A percentile compares a stretch with the other conserved stretches of the same genome.
phyloP scores from a whole-genome alignment of 1,284 basidiomycete species.

The Lentinula novae-zelandiae region DNA sequence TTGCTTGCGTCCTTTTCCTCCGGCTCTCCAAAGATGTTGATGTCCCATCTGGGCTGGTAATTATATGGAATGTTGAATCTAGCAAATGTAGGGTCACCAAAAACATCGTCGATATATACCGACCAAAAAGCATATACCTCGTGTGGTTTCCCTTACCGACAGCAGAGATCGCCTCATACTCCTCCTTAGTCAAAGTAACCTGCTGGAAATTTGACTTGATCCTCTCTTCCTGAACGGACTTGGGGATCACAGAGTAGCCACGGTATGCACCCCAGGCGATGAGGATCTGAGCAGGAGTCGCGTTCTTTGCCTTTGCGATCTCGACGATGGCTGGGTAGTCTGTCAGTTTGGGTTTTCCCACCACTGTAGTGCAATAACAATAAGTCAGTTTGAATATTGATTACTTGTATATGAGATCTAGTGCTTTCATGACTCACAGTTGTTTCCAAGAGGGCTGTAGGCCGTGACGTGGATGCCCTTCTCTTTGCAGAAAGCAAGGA shows the following conservation, averaged over 20 bases:
- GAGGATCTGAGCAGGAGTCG: slow-evolving; percentile 66
- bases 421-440: slow-evolving; percentile 36
- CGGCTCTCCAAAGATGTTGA: slow-evolving; percentile 52
- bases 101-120: not conserved
- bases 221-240: slow-evolving; percentile 59
- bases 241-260: slow-evolving; percentile 71
- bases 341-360: slow-evolving; percentile 55
- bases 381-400: too few species aligned
- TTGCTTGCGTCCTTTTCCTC: slow-evolving; percentile 39
- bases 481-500: slow-evolving; percentile 64
- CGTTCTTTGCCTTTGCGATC: slow-evolving; percentile 54
- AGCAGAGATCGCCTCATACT: slow-evolving; percentile 53
- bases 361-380: slow-evolving; percentile 32
- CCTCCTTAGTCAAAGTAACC: slow-evolving; percentile 56
- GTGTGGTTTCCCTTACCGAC: slow-evolving; percentile 52
- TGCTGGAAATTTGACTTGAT: slow-evolving; percentile 73
- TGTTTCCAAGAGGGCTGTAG: slow-evolving; percentile 85
- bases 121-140: slow-evolving; percentile 32
- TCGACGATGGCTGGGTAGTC: slow-evolving; percentile 61
- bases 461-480: slow-evolving; percentile 81
- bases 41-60: slow-evolving; percentile 50
- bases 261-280: slow-evolving; percentile 67
- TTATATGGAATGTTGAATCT: slow-evolving; percentile 49
- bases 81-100: not conserved
- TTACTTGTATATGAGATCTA: too few species aligned